phyloP scores from a whole-genome alignment of 352 stramenopile species.

The Pythium scleroteichum region DNA sequence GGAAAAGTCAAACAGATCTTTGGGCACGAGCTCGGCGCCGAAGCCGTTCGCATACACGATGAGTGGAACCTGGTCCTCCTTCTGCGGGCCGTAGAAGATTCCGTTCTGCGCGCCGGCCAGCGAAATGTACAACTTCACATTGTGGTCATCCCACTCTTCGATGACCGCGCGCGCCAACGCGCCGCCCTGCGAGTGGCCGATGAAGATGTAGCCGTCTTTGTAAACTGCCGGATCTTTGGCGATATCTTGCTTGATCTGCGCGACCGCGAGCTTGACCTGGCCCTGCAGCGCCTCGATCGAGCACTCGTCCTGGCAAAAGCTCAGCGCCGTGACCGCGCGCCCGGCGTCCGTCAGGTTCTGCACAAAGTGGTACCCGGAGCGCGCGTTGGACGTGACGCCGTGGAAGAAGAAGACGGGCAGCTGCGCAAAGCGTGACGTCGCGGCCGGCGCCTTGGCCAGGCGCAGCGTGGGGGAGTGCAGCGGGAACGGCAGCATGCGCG shows the following conservation, averaged over 20 bases:
- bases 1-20: constrained; percentile 35
- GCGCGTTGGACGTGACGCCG: constrained; percentile 37
- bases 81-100: constrained; percentile 53
- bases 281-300: constrained; percentile 32
- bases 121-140: constrained; percentile 43
- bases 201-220: constrained; percentile 47
- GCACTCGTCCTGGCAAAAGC: constrained; percentile 41
- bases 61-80: constrained; percentile 31
- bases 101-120: constrained; percentile 52
- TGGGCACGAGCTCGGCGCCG: constrained; percentile 17
- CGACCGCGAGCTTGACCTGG: constrained; percentile 44
- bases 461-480: constrained; percentile 9
- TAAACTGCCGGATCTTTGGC: constrained; percentile 32
- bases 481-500: constrained; percentile 21
- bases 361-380: constrained; percentile 34
- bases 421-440: background rate
- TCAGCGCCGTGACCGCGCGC: constrained; percentile 36
- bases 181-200: constrained; percentile 50
- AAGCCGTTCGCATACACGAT: constrained; percentile 35
- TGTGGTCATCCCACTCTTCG: constrained; percentile 59
- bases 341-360: constrained; percentile 36
- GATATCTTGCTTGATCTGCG: constrained; percentile 38
- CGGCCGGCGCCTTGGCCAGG: background rate
- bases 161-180: constrained; percentile 41
- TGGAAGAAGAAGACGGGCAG: constrained; percentile 58